These are phyloP conservation scores for Zalaria sp. DNA, from an alignment of 2,329 filamentous ascomycete species.

Conservation along the genomic window DNA sequence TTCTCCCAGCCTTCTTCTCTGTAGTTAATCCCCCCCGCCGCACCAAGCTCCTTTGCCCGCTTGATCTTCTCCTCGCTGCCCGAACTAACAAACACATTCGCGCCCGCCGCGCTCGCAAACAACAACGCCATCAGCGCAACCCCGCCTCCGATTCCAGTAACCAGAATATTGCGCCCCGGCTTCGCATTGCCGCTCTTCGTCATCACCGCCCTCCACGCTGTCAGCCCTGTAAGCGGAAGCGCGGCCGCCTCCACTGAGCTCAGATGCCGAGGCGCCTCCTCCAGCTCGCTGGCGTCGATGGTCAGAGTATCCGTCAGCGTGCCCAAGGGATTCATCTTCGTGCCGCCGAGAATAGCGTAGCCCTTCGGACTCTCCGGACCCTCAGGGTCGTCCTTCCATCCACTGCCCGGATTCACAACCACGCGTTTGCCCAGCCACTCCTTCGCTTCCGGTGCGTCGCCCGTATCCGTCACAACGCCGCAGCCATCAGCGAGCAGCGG, in stretches of 20 bases:
- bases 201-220: constrained; percentile 74
- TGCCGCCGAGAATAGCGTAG: constrained; percentile 57
- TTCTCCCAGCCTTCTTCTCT: constrained; percentile 70
- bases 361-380: constrained; percentile 53
- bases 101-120: constrained; percentile 62
- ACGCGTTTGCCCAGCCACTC: constrained; percentile 54
- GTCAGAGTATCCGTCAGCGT: constrained; percentile 61
- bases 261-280: constrained; percentile 61
- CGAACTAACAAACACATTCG: constrained; percentile 70
- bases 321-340: constrained; percentile 49
- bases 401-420: constrained; percentile 61
- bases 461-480: constrained; percentile 55
- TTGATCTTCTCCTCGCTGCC: constrained; percentile 62
- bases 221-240: constrained; percentile 71
- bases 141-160: constrained; percentile 88
- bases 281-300: constrained; percentile 58
- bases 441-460: constrained; percentile 38
- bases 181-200: constrained; percentile 57
- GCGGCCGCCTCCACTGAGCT: constrained; percentile 64
- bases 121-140: constrained; percentile 72
- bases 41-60: constrained; percentile 58
- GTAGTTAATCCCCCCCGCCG: constrained; percentile 70
- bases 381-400: constrained; percentile 58
- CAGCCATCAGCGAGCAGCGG: constrained; percentile 75
- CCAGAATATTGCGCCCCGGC: constrained; percentile 57